Evolutionary conservation across 2,329 filamentous ascomycete species (phyloP).

Genomic region (Pseudonectria buxi): DNA sequence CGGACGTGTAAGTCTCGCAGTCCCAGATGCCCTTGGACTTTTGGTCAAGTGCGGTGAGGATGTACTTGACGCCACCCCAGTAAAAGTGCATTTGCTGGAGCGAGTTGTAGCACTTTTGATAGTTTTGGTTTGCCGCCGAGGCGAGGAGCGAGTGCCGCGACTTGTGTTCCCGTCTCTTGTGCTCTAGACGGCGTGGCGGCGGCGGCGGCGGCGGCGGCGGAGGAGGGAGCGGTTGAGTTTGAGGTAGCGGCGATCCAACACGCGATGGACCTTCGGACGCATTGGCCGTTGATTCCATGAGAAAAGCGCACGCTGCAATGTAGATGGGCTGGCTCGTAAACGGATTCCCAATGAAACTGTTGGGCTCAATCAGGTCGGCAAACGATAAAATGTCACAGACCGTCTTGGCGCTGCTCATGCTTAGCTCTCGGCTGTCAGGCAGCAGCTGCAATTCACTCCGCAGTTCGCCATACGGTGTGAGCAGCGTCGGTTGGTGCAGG

Average conservation of each 20-base stretch:
- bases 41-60: constrained; percentile 77
- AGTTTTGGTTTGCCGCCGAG: constrained; percentile 78
- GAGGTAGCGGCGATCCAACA: constrained; percentile 42
- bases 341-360: constrained; percentile 79
- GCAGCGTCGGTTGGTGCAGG: constrained; percentile 73
- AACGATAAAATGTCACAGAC: constrained; percentile 86
- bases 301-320: constrained; percentile 81
- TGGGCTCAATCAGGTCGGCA: constrained; percentile 76
- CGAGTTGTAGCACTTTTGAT: constrained; percentile 79
- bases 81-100: constrained; percentile 74
- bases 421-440: constrained; percentile 71
- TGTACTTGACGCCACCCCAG: constrained; percentile 83
- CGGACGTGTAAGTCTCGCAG: constrained; percentile 57
- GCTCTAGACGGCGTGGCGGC: constrained; percentile 5
- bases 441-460: constrained; percentile 62
- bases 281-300: constrained; percentile 72
- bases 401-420: constrained; percentile 86
- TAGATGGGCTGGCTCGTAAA: constrained; percentile 90
- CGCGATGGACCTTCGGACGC: constrained; percentile 55
- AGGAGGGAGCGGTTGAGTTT: constrained; percentile 1
- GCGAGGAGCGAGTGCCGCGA: constrained; percentile 70
- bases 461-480: constrained; percentile 64
- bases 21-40: constrained; percentile 84
- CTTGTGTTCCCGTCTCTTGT: constrained; percentile 25
- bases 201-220: constrained; percentile 3